Evolutionary conservation across 306 rosid genomes (phyloP).

Genomic region (Vigna radiata): DNA sequence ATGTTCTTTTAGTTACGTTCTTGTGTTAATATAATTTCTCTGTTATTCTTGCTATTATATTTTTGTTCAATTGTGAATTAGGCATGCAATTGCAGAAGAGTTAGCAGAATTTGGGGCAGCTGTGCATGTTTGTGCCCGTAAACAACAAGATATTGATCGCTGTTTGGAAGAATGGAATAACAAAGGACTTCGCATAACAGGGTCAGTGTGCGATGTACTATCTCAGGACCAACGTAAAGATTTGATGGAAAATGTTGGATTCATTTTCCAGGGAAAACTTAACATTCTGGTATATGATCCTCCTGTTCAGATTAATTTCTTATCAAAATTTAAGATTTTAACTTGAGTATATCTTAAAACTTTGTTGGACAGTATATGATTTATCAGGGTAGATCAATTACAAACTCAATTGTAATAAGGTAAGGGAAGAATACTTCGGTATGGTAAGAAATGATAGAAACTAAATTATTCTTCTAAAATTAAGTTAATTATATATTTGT

Average conservation of each 20-base stretch:
- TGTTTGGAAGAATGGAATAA: constrained; percentile 44
- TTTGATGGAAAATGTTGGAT: constrained; percentile 23
- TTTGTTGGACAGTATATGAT: too few species aligned
- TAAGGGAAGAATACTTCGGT: too few species aligned
- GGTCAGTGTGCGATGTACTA: constrained; percentile 30
- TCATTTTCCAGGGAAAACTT: constrained; percentile 41
- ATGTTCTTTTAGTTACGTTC: not conserved
- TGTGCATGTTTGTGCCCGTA: constrained; percentile 45
- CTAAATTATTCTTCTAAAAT: too few species aligned
- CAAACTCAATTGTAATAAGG: not conserved
- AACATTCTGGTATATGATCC: constrained; percentile 39
- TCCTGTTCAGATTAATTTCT: not conserved
- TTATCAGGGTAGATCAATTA: not conserved
- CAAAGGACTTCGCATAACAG: constrained; percentile 38
- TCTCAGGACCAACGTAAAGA: constrained; percentile 15
- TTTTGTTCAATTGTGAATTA: not conserved
- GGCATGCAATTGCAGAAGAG: constrained; percentile 47
- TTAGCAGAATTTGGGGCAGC: constrained; percentile 48
- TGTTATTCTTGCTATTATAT: not conserved
- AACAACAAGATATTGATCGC: constrained; percentile 22
- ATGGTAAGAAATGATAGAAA: too few species aligned
- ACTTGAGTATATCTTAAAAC: too few species aligned
- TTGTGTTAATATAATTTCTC: not conserved
- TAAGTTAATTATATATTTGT: too few species aligned
- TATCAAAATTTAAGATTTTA: too few species aligned